Percentiles rank a stretch among this genome's conserved stretches.
Evolutionary conservation across 1,139 yeast genomes (phyloP).

Genomic region (Meyerozyma athensensis): DNA sequence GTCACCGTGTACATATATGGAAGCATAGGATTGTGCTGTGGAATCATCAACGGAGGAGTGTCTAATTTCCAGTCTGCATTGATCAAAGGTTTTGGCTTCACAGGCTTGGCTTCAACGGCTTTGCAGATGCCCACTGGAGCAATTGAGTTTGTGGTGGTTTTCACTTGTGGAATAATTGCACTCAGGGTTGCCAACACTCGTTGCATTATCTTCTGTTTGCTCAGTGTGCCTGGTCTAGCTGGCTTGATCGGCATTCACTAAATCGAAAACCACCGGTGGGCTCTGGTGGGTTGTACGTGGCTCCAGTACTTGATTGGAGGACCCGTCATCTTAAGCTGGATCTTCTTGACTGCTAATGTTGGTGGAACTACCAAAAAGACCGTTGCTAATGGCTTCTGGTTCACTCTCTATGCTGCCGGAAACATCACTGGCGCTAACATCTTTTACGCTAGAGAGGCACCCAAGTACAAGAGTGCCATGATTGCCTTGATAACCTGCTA

Average conservation of each 20-base stretch:
- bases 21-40: slow-evolving; percentile 20
- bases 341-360: slow-evolving; percentile 19
- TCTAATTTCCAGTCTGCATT: slow-evolving; percentile 25
- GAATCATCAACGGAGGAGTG: slow-evolving; percentile 26
- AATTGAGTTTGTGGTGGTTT: slow-evolving; percentile 19
- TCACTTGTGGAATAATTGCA: slow-evolving; percentile 6
- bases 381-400: slow-evolving; percentile 23
- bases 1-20: slow-evolving; percentile 24
- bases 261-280: slow-evolving; percentile 4
- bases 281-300: slow-evolving; percentile 27
- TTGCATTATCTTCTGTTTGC: slow-evolving; percentile 5
- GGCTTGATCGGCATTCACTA: slow-evolving; percentile 8
- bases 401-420: slow-evolving; percentile 24
- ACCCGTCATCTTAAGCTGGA: slow-evolving; percentile 29
- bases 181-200: slow-evolving; percentile 6
- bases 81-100: slow-evolving; percentile 24
- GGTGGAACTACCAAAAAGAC: slow-evolving; percentile 25
- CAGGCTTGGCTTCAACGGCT: slow-evolving; percentile 21
- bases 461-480: slow-evolving; percentile 27
- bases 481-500: slow-evolving; percentile 25
- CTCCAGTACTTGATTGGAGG: slow-evolving; percentile 30
- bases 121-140: slow-evolving; percentile 31
- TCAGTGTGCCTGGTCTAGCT: slow-evolving; percentile 9
- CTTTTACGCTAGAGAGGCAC: slow-evolving; percentile 24
- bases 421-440: slow-evolving; percentile 25